These are phyloP conservation scores for Penicillium palitans DNA, from an alignment of 2,329 filamentous ascomycete species.

Conservation along the genomic window DNA sequence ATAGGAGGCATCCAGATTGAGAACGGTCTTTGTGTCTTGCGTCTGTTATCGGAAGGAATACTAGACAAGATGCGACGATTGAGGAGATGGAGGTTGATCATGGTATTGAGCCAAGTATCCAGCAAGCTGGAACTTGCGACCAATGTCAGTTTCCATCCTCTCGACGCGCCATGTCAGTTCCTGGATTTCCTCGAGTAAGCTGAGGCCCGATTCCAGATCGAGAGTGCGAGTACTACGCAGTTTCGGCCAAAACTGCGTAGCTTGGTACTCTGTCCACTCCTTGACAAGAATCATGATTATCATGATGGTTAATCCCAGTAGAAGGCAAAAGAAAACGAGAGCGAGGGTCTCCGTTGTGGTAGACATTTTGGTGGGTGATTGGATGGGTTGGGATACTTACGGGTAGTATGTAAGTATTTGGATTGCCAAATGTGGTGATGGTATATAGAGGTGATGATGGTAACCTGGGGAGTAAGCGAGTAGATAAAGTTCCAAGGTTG, in stretches of 20 bases:
- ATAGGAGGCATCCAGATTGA: slow-evolving; percentile 6
- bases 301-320: slow-evolving; percentile 4
- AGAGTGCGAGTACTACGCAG: slow-evolving; percentile 1
- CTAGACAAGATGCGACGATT: neutral
- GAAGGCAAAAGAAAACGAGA: neutral
- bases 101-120: neutral
- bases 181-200: neutral
- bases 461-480: neutral
- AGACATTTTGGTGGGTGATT: neutral
- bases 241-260: slow-evolving; percentile 10
- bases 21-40: slow-evolving; percentile 1
- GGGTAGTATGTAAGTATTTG: neutral
- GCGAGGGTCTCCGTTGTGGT: neutral
- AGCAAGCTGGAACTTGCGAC: neutral
- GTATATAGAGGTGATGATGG: neutral
- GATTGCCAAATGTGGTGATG: neutral
- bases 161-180: neutral
- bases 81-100: neutral
- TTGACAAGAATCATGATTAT: slow-evolving; percentile 8
- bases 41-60: neutral
- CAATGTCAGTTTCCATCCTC: neutral
- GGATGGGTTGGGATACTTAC: neutral
- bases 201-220: slow-evolving; percentile 6
- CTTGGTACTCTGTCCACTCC: slow-evolving; percentile 9
- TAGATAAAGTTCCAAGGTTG: neutral